Evolutionary conservation across 2,329 filamentous ascomycete species (phyloP).

Genomic region (Penicillium digitatum): DNA sequence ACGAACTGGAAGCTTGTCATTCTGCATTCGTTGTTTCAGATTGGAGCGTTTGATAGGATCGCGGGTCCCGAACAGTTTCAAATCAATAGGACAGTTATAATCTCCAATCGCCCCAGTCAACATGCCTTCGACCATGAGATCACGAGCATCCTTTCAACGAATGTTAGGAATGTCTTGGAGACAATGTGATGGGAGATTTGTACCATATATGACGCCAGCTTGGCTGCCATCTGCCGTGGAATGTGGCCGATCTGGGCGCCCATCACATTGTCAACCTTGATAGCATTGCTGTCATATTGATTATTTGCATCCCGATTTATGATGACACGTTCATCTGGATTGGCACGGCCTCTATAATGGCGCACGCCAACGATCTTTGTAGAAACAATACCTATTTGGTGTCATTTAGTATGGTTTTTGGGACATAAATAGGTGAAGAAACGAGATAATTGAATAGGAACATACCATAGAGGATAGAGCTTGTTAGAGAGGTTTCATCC

Average conservation of each 20-base stretch:
- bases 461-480: conserved; percentile 41
- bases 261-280: conserved; percentile 73
- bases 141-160: conserved; percentile 48
- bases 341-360: conserved; percentile 63
- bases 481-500: conserved; percentile 36
- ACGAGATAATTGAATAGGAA: not conserved
- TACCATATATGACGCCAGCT: conserved; percentile 69
- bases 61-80: conserved; percentile 66
- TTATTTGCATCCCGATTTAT: conserved; percentile 65
- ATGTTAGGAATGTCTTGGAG: not conserved
- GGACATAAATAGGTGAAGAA: not conserved
- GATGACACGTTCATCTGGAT: conserved; percentile 59
- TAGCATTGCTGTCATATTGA: conserved; percentile 69
- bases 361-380: conserved; percentile 58
- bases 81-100: conserved; percentile 68
- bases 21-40: conserved; percentile 61
- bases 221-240: conserved; percentile 62
- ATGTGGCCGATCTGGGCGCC: conserved; percentile 75
- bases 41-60: conserved; percentile 50
- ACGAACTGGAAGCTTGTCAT: conserved; percentile 58
- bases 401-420: not conserved
- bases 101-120: conserved; percentile 62
- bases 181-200: conserved; percentile 14
- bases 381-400: conserved; percentile 35
- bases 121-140: conserved; percentile 63